These are phyloP conservation scores for Waltergamsia citrina DNA, from an alignment of 2,329 filamentous ascomycete genomes.

Conservation along the genomic window DNA sequence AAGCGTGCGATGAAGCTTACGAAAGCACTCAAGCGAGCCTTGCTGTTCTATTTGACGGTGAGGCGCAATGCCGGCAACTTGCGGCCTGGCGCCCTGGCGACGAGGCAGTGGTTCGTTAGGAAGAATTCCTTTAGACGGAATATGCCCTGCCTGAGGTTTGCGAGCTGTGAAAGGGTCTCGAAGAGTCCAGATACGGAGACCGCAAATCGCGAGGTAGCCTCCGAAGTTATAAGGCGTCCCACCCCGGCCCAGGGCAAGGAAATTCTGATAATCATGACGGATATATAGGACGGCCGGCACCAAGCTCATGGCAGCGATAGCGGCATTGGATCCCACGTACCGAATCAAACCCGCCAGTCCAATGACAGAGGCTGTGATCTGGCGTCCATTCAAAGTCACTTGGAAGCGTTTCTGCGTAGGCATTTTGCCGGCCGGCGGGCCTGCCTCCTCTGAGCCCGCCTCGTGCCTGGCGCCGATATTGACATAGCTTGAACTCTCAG, in stretches of 20 bases:
- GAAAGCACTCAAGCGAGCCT: constrained; percentile 42
- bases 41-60: constrained; percentile 70
- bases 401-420: constrained; percentile 40
- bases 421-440: constrained; percentile 5
- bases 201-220: constrained; percentile 67
- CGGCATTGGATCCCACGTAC: constrained; percentile 34
- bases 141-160: constrained; percentile 35
- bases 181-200: constrained; percentile 62
- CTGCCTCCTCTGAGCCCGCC: too few relatives aligned
- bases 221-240: constrained; percentile 65
- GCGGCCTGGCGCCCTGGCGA: constrained; percentile 54
- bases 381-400: constrained; percentile 40
- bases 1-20: constrained; percentile 43
- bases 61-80: constrained; percentile 67
- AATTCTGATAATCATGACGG: constrained; percentile 66
- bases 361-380: constrained; percentile 34
- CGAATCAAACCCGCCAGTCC: constrained; percentile 42
- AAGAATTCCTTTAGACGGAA: constrained; percentile 52
- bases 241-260: constrained; percentile 68
- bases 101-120: constrained; percentile 40
- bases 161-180: constrained; percentile 59
- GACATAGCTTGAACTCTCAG: not conserved
- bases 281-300: constrained; percentile 40
- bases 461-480: not conserved
- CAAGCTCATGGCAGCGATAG: constrained; percentile 39